phyloP scores from a whole-genome alignment of 352 stramenopile species.

The Pythium apleroticum region DNA sequence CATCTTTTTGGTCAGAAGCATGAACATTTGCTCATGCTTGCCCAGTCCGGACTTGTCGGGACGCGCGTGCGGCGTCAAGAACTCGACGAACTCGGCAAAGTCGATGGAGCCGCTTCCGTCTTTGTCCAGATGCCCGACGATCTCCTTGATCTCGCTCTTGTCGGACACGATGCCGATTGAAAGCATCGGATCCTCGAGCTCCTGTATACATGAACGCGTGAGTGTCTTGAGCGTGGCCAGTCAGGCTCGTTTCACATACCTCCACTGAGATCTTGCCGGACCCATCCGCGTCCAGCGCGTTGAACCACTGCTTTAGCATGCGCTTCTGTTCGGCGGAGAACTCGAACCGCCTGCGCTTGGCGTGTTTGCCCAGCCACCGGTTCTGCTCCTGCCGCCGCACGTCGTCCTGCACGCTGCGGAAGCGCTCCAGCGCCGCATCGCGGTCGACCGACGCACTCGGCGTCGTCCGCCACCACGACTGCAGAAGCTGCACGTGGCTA shows the following conservation, averaged over 20 bases:
- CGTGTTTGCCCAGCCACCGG: conserved; percentile 62
- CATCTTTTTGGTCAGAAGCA: conserved; percentile 79
- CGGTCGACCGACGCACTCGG: conserved; percentile 24
- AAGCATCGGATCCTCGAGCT: conserved; percentile 77
- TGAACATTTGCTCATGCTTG: conserved; percentile 72
- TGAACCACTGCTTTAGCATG: conserved; percentile 79
- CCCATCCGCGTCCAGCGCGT: conserved; percentile 61
- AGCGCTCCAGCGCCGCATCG: conserved; percentile 25
- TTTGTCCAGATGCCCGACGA: conserved; percentile 64
- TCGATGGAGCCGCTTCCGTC: conserved; percentile 75
- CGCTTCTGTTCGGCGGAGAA: conserved; percentile 72
- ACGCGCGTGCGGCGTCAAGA: conserved; percentile 60
- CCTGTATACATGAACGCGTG: conserved; percentile 19
- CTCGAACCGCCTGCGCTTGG: conserved; percentile 59
- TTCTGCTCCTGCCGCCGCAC: conserved; percentile 65
- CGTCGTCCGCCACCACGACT: conserved; percentile 40
- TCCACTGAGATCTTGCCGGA: conserved; percentile 78
- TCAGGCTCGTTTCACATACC: conserved; percentile 16
- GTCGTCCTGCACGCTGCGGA: conserved; percentile 46
- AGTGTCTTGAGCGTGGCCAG: neutral
- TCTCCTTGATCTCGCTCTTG: conserved; percentile 54
- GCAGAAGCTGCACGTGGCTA: conserved; percentile 3
- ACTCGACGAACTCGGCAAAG: conserved; percentile 78
- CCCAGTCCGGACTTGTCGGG: conserved; percentile 42
- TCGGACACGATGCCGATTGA: conserved; percentile 77